phyloP scores from a whole-genome alignment of 495 filamentous ascomycete species.

The Usnea hakonensis region DNA sequence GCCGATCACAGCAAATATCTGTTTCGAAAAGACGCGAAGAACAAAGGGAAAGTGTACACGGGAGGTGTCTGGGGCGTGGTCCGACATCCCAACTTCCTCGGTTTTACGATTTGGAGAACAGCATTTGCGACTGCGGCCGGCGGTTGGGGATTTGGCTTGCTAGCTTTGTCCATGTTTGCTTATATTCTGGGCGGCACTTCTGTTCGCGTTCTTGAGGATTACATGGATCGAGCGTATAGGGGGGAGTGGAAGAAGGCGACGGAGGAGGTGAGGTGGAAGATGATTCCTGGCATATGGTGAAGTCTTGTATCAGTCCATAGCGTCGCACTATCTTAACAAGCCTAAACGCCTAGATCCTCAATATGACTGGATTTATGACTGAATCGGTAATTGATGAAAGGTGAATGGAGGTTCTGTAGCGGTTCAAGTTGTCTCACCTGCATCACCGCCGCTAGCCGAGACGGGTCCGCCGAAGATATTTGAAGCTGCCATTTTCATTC shows the following conservation, averaged over 20 bases:
- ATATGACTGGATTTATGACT: too few species aligned
- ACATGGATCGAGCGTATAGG: not conserved
- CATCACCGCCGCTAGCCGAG: conserved; percentile 4
- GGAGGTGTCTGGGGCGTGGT: conserved; percentile 6
- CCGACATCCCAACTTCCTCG: conserved; percentile 10
- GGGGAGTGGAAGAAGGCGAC: conserved; percentile 9
- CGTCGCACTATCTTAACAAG: not conserved
- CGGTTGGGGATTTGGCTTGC: conserved; percentile 4
- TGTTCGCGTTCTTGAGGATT: not conserved
- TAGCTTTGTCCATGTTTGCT: not conserved
- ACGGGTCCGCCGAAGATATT: not conserved
- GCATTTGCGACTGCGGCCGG: conserved; percentile 8
- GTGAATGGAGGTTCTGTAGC: not conserved
- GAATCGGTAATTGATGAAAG: not conserved
- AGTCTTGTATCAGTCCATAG: not conserved
- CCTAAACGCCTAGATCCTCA: too few species aligned
- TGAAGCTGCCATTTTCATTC: not conserved
- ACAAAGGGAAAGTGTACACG: conserved; percentile 4
- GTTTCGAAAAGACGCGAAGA: conserved; percentile 2
- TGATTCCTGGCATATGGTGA: conserved; percentile 9
- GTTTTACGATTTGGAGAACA: conserved; percentile 9
- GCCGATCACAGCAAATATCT: conserved; percentile 12
- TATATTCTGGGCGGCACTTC: conserved; percentile 4
- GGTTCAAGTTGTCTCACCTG: not conserved
- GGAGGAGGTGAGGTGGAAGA: conserved; percentile 6